phyloP scores from a whole-genome alignment of 83 land plant species.

The Picea abies region DNA sequence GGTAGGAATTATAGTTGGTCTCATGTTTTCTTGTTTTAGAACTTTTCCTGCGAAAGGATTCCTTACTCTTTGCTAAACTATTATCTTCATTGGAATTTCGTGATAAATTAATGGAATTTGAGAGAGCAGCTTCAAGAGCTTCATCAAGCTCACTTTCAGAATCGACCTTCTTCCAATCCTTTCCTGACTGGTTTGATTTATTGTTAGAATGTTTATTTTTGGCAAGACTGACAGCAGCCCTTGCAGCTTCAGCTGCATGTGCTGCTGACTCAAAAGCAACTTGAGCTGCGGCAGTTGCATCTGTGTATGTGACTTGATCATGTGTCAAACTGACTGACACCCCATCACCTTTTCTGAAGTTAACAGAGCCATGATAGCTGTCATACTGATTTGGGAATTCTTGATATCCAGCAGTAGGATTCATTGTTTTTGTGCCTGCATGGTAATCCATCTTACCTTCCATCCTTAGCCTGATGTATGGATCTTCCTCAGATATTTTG shows the following conservation, averaged over 20 bases:
- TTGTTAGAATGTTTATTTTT: slow-evolving; percentile 8
- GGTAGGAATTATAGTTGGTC: no score
- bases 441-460: slow-evolving; percentile 6
- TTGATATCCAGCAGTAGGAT: not conserved
- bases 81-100: no score
- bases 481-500: slow-evolving; percentile 9
- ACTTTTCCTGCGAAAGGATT: no score
- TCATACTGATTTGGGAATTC: not conserved
- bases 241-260: slow-evolving; percentile 72
- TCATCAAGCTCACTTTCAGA: no score
- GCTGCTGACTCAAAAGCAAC: slow-evolving; percentile 72
- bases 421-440: not conserved
- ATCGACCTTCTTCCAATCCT: no score
- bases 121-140: no score
- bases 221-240: slow-evolving; percentile 69
- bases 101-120: no score
- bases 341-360: not conserved
- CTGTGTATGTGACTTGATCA: slow-evolving; percentile 31
- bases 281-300: slow-evolving; percentile 69
- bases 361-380: slow-evolving; percentile 1
- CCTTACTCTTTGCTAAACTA: no score
- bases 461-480: not conserved
- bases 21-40: no score
- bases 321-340: not conserved
- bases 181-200: no score